A percentile compares a stretch with the other conserved stretches of the same genome.
Conservation (phyloP, 2,329 filamentous ascomycete species). For the Colletotrichum sublineola region DNA sequence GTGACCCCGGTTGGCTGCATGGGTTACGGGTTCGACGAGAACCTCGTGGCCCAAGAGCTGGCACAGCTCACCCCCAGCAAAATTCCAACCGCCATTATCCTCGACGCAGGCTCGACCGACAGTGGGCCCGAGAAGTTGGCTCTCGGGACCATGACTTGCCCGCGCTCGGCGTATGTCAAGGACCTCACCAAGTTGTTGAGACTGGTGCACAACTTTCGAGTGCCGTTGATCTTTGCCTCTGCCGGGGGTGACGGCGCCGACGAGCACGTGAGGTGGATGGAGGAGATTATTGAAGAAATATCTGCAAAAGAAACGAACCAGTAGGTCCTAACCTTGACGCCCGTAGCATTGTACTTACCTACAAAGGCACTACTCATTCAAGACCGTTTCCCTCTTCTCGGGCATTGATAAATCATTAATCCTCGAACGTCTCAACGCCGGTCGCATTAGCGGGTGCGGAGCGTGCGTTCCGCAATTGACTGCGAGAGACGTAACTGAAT, state of each 20-base stretch:
- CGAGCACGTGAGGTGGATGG: constrained; percentile 57
- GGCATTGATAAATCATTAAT: constrained; percentile 53
- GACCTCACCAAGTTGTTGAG: constrained; percentile 57
- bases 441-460: constrained; percentile 55
- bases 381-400: constrained; percentile 55
- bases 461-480: constrained; percentile 56
- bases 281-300: constrained; percentile 56
- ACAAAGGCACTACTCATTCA: constrained; percentile 44
- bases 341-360: neutral
- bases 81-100: constrained; percentile 51
- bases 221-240: constrained; percentile 59
- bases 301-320: constrained; percentile 44
- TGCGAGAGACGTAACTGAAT: constrained; percentile 53
- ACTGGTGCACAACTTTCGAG: constrained; percentile 50
- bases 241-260: constrained; percentile 63
- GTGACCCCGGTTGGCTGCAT: constrained; percentile 63
- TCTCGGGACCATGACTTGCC: constrained; percentile 56
- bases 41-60: constrained; percentile 47
- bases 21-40: constrained; percentile 61
- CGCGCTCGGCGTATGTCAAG: constrained; percentile 54
- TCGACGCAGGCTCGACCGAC: constrained; percentile 54
- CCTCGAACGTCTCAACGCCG: constrained; percentile 47
- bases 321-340: neutral
- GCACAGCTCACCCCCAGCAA: constrained; percentile 46
- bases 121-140: constrained; percentile 58